These are phyloP conservation scores for Trypanosoma theileri DNA, from an alignment of 208 protist species.

Conservation along the genomic window DNA sequence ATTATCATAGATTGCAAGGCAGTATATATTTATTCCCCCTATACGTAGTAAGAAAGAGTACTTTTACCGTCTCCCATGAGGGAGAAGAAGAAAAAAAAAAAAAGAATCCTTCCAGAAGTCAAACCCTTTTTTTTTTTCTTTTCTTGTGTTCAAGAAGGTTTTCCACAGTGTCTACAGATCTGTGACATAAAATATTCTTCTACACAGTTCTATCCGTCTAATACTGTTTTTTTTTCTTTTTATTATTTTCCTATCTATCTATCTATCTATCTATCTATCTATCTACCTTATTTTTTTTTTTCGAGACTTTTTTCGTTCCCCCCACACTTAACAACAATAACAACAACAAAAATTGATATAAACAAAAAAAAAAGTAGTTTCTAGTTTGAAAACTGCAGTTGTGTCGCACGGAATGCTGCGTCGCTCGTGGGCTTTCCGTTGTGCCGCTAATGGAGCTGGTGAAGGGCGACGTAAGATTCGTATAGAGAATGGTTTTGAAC, in stretches of 20 bases:
- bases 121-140: neutral
- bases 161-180: neutral
- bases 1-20: neutral
- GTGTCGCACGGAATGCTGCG: constrained; percentile 36
- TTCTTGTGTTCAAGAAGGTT: neutral
- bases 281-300: neutral
- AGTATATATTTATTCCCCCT: neutral
- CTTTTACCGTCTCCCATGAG: too few species aligned
- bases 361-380: neutral
- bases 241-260: constrained; percentile 7
- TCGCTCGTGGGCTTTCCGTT: constrained; percentile 32
- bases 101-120: too few species aligned
- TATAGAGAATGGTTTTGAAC: constrained; percentile 63
- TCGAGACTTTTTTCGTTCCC: neutral
- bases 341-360: neutral
- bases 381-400: neutral
- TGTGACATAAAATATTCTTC: neutral
- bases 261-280: neutral
- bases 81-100: too few species aligned
- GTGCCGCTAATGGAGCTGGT: constrained; percentile 21
- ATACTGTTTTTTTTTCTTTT: constrained; percentile 14
- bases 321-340: too few species aligned
- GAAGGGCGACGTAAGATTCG: constrained; percentile 44
- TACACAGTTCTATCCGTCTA: neutral
- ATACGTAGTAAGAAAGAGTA: neutral